A percentile compares a stretch with the other conserved stretches of the same genome.
These are phyloP conservation scores for Albophoma yamanashiensis DNA, from an alignment of 2,329 filamentous ascomycete species.

Conservation along the genomic window DNA sequence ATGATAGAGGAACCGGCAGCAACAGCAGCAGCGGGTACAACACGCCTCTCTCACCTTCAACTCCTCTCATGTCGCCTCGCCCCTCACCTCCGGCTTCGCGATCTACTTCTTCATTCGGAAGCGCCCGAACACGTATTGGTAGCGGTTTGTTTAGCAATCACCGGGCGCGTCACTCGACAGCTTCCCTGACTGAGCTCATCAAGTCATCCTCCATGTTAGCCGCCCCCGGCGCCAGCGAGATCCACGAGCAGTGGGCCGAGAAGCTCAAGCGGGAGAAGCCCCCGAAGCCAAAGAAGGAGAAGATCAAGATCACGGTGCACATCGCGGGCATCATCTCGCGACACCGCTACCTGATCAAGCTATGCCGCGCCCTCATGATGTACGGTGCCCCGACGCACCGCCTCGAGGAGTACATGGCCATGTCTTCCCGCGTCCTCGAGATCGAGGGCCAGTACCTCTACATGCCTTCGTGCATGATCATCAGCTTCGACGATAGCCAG, in stretches of 20 bases:
- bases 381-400: slow-evolving; percentile 88
- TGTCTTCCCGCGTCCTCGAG: slow-evolving; percentile 79
- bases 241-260: slow-evolving; percentile 32
- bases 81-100: slow-evolving; percentile 29
- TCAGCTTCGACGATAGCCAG: slow-evolving; percentile 69
- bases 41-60: slow-evolving; percentile 28
- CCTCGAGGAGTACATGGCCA: slow-evolving; percentile 83
- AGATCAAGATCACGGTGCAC: slow-evolving; percentile 40
- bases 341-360: slow-evolving; percentile 72
- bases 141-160: slow-evolving; percentile 30
- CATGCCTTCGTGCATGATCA: slow-evolving; percentile 86
- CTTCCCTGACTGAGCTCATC: slow-evolving; percentile 39
- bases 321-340: slow-evolving; percentile 63
- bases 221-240: slow-evolving; percentile 32
- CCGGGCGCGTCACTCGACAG: slow-evolving; percentile 28
- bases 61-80: slow-evolving; percentile 29
- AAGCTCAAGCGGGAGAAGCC: slow-evolving; percentile 29
- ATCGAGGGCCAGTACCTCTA: slow-evolving; percentile 87
- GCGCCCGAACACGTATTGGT: slow-evolving; percentile 20
- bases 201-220: slow-evolving; percentile 44
- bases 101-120: slow-evolving; percentile 24
- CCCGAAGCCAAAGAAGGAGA: slow-evolving; percentile 25
- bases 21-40: slow-evolving; percentile 26
- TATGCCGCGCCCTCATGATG: slow-evolving; percentile 79
- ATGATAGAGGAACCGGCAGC: slow-evolving; percentile 25